Percentiles rank a stretch among this genome's conserved stretches.
Conservation (phyloP, 169 alveolate genomes). For the Pseudocohnilembus persalinus region DNA sequence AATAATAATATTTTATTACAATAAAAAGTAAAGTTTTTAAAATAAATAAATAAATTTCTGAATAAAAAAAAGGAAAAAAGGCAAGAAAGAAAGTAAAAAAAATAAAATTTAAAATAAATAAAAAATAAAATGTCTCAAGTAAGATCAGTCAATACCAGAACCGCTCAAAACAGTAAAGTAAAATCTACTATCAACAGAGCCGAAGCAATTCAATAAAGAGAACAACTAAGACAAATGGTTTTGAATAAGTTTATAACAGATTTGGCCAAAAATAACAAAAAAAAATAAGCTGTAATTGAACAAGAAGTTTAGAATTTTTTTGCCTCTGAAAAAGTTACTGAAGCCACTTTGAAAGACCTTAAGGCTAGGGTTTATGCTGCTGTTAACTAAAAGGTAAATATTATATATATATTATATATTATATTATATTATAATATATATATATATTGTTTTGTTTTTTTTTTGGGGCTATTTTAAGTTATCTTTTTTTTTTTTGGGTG, state of each 20-base stretch:
- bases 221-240: conserved; percentile 45
- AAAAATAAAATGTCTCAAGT: background rate
- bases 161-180: background rate
- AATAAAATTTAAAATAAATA: background rate
- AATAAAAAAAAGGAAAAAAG: background rate
- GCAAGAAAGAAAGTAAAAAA: background rate
- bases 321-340: conserved; percentile 28
- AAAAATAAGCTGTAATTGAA: conserved; percentile 32
- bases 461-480: too few relatives aligned
- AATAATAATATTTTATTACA: background rate
- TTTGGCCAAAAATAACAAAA: conserved; percentile 37
- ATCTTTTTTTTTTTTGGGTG: too few relatives aligned
- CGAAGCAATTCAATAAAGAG: conserved; percentile 39
- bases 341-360: conserved; percentile 31
- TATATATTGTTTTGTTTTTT: too few relatives aligned
- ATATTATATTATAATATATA: too few relatives aligned
- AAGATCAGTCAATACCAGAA: background rate
- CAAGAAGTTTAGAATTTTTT: conserved; percentile 35
- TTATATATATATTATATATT: too few relatives aligned
- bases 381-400: conserved; percentile 14
- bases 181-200: conserved; percentile 11
- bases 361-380: conserved; percentile 28
- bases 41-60: background rate
- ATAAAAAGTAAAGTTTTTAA: background rate
- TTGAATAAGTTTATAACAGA: conserved; percentile 35